phyloP scores from a whole-genome alignment of 202 grass and related monocot genomes.

The Panicum virgatum region DNA sequence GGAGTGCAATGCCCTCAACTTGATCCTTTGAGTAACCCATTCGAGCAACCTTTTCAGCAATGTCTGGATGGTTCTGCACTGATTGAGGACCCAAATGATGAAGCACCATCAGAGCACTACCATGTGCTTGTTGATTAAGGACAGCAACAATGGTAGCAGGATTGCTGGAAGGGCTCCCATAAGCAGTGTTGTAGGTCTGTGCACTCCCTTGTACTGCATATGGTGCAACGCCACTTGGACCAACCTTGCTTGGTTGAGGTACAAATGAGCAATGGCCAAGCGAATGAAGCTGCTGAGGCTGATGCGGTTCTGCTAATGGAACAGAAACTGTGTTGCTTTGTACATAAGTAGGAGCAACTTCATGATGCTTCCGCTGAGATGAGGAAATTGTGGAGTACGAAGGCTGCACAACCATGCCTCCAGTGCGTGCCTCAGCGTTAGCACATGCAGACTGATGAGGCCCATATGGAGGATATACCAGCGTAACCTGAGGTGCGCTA shows the following conservation, averaged over 20 bases:
- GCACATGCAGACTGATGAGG: slow-evolving; percentile 69
- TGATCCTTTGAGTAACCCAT: slow-evolving; percentile 85
- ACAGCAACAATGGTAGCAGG: slow-evolving; percentile 45
- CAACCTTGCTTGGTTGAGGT: slow-evolving; percentile 52
- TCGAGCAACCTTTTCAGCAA: slow-evolving; percentile 67
- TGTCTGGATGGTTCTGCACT: slow-evolving; percentile 59
- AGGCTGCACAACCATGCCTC: slow-evolving; percentile 60
- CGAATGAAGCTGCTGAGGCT: slow-evolving; percentile 39
- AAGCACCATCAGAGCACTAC: slow-evolving; percentile 39
- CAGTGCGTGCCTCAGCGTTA: slow-evolving; percentile 52
- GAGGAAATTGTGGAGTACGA: slow-evolving; percentile 65
- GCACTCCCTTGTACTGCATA: slow-evolving; percentile 57
- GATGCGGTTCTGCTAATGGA: slow-evolving; percentile 36
- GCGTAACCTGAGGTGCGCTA: slow-evolving; percentile 56
- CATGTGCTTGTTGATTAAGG: slow-evolving; percentile 51
- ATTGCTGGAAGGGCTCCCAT: slow-evolving; percentile 54
- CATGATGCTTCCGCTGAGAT: slow-evolving; percentile 57
- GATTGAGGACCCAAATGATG: slow-evolving; percentile 49
- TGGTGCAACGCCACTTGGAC: slow-evolving; percentile 45
- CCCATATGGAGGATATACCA: slow-evolving; percentile 71
- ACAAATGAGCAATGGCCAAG: slow-evolving; percentile 41
- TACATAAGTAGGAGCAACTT: slow-evolving; percentile 60
- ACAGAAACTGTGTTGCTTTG: slow-evolving; percentile 59
- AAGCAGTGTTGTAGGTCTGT: slow-evolving; percentile 45
- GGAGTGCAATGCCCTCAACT: slow-evolving; percentile 54